Percentiles rank a stretch among this genome's conserved stretches.
These are phyloP conservation scores for Hypomyces perniciosus DNA, from an alignment of 2,329 filamentous ascomycete genomes.

Conservation along the genomic window DNA sequence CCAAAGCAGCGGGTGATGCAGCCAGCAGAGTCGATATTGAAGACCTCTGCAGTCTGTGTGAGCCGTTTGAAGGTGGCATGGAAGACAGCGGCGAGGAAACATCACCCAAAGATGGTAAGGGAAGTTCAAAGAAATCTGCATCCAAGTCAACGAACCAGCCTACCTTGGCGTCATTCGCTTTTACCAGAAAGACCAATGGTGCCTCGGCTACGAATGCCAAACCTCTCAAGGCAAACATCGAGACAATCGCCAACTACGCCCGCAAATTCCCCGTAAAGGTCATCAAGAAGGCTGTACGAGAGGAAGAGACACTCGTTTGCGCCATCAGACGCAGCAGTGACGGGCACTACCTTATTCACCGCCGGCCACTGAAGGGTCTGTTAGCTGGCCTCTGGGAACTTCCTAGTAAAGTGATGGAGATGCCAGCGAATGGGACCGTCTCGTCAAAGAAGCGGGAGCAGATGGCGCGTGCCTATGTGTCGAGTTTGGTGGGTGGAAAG, in stretches of 20 bases:
- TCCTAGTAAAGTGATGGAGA: conserved; percentile 37
- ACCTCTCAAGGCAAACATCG: conserved; percentile 21
- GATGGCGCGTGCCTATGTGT: conserved; percentile 31
- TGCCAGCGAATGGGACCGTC: conserved; percentile 14
- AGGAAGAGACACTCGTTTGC: conserved; percentile 49
- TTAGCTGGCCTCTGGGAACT: conserved; percentile 53
- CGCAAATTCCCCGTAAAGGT: conserved; percentile 46
- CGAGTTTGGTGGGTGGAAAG: conserved; percentile 19
- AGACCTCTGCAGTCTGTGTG: conserved; percentile 44
- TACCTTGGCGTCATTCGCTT: conserved; percentile 31
- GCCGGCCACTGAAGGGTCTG: conserved; percentile 47
- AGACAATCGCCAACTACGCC: conserved; percentile 38
- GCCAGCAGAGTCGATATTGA: conserved; percentile 37
- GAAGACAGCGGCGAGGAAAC: conserved; percentile 19
- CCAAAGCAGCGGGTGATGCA: conserved; percentile 16
- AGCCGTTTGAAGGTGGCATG: conserved; percentile 35
- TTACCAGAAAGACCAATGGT: conserved; percentile 18
- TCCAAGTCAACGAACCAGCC: conserved; percentile 23
- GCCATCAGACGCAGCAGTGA: conserved; percentile 39
- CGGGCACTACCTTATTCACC: conserved; percentile 42
- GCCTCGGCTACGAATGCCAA: background rate
- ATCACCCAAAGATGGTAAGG: conserved; percentile 4
- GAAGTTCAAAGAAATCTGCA: conserved; percentile 7
- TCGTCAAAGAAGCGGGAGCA: conserved; percentile 28
- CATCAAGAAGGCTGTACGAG: conserved; percentile 46